Conservation (phyloP, 2,329 filamentous ascomycete genomes). For the Nothophaeocryptopus gaeumannii region DNA sequence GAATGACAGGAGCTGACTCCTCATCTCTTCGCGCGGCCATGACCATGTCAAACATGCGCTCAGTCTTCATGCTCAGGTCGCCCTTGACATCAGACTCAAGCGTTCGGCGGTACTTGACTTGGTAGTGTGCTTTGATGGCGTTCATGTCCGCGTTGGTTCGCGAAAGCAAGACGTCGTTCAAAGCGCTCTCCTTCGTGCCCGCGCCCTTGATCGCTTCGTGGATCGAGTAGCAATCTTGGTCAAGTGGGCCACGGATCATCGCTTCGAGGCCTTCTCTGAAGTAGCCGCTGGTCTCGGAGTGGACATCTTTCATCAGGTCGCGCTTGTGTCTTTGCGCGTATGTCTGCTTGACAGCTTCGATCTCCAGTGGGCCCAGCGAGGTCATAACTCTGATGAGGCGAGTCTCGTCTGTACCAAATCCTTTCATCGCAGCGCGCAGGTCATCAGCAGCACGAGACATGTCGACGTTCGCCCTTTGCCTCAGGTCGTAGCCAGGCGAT, state of each 20-base stretch:
- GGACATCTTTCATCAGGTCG: conserved; percentile 70
- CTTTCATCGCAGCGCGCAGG: conserved; percentile 83
- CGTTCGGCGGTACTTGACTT: conserved; percentile 61
- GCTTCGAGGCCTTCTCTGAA: conserved; percentile 73
- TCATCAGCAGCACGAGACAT: conserved; percentile 66
- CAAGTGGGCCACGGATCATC: conserved; percentile 73
- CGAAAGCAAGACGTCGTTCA: conserved; percentile 82
- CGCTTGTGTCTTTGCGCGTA: conserved; percentile 66
- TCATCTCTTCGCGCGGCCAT: conserved; percentile 71
- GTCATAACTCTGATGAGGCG: conserved; percentile 67
- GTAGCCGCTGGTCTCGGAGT: conserved; percentile 70
- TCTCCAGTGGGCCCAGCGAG: conserved; percentile 73
- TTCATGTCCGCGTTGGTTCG: conserved; percentile 83
- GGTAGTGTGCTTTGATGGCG: conserved; percentile 79
- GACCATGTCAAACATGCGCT: conserved; percentile 80
- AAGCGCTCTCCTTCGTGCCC: conserved; percentile 80
- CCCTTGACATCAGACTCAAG: conserved; percentile 71
- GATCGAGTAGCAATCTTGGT: conserved; percentile 70
- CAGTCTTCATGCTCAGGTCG: conserved; percentile 83
- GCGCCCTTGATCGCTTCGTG: conserved; percentile 70
- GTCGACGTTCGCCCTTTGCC: conserved; percentile 65
- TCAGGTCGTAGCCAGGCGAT: conserved; percentile 71
- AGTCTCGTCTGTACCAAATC: conserved; percentile 85
- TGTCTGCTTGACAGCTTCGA: conserved; percentile 64
- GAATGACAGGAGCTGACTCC: conserved; percentile 71